phyloP scores from a whole-genome alignment of 139 green algal species.

The Chlamydomonas schloesseri region DNA sequence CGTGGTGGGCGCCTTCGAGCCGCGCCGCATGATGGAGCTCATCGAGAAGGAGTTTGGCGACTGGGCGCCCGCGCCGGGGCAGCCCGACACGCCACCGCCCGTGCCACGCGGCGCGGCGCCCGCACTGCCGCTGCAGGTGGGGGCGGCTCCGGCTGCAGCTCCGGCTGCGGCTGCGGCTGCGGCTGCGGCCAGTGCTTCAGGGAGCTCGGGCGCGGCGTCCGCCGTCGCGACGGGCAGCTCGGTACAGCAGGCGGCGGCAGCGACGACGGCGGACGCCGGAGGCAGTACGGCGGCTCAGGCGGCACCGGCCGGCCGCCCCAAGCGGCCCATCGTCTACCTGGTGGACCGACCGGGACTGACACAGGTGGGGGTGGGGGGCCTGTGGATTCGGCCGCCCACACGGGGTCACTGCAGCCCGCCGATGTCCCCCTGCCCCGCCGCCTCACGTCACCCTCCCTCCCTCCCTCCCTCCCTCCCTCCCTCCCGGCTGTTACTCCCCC shows the following conservation, averaged over 20 bases:
- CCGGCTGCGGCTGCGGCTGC: neutral
- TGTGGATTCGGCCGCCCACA: too few species aligned
- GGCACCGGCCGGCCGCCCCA: neutral
- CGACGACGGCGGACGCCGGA: too few species aligned
- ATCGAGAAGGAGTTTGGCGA: slow-evolving; percentile 58
- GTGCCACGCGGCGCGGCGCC: slow-evolving; percentile 46
- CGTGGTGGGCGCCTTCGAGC: slow-evolving; percentile 80
- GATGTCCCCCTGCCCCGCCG: neutral
- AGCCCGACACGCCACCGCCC: slow-evolving; percentile 49
- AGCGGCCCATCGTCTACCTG: slow-evolving; percentile 56
- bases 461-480: neutral
- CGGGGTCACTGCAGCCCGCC: too few species aligned
- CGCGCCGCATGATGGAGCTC: slow-evolving; percentile 55
- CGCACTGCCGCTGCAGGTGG: neutral
- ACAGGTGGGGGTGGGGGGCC: slow-evolving; percentile 58
- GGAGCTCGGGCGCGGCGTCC: neutral
- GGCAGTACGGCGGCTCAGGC: too few species aligned
- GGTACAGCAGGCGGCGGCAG: neutral
- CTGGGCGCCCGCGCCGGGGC: slow-evolving; percentile 58
- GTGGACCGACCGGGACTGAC: slow-evolving; percentile 65
- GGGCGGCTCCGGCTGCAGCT: neutral
- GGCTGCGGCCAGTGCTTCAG: neutral
- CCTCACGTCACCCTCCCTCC: too few species aligned
- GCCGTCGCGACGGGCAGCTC: neutral
- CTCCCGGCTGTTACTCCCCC: too few species aligned